phyloP scores from a whole-genome alignment of 805 yeast genomes.

The Torulaspora franciscae region DNA sequence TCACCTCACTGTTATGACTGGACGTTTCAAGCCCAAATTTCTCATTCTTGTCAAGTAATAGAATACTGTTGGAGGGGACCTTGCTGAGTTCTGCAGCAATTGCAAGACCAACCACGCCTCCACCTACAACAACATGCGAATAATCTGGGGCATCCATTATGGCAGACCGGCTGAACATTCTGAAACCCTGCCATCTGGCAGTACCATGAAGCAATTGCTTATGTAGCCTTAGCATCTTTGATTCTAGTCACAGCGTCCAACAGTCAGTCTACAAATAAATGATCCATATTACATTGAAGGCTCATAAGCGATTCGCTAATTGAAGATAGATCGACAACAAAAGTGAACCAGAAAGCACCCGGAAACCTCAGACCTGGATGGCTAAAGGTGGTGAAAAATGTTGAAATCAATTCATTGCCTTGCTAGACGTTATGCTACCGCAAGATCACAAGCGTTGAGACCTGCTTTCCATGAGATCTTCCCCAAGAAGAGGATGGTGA shows the following conservation, averaged over 20 bases:
- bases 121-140: conserved; percentile 74
- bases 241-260: too few relatives aligned
- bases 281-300: too few relatives aligned
- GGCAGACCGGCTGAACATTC: neutral
- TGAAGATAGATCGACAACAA: too few relatives aligned
- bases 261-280: too few relatives aligned
- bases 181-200: neutral
- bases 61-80: conserved; percentile 45
- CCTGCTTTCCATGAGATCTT: conserved; percentile 45
- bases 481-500: conserved; percentile 55
- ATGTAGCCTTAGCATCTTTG: neutral
- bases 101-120: conserved; percentile 80
- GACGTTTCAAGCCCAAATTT: conserved; percentile 75
- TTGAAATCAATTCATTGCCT: neutral
- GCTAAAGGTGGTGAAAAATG: neutral
- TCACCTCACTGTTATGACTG: conserved; percentile 86
- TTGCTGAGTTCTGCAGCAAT: conserved; percentile 64
- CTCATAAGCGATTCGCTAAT: too few relatives aligned
- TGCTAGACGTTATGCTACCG: conserved; percentile 5
- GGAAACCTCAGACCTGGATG: neutral
- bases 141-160: conserved; percentile 40
- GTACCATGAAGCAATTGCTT: neutral
- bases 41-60: conserved; percentile 64
- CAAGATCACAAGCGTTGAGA: conserved; percentile 1
- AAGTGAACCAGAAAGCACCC: too few relatives aligned